Evolutionary conservation across 768 basidiomycete species (phyloP).

Genomic region (Boletus vinaceobasis): DNA sequence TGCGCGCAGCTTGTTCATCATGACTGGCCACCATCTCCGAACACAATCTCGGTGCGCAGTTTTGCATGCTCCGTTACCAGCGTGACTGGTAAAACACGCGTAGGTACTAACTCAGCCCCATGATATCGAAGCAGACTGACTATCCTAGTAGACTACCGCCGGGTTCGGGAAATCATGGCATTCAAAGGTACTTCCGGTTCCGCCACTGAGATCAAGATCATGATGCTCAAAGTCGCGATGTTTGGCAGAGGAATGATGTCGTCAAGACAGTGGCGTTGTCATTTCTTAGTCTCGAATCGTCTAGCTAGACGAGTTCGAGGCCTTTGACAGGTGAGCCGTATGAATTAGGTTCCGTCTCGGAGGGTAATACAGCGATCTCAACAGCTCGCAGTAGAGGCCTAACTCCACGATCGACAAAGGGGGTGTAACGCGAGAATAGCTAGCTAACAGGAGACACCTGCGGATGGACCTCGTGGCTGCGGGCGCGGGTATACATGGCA

Average conservation of each 20-base stretch:
- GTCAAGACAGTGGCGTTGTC: too few species aligned
- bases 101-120: neutral
- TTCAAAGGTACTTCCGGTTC: neutral
- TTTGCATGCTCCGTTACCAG: neutral
- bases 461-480: neutral
- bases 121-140: conserved; percentile 4
- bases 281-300: too few species aligned
- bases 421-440: neutral
- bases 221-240: neutral
- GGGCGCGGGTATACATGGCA: neutral
- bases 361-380: neutral
- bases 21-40: neutral
- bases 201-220: neutral
- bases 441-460: neutral
- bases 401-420: neutral
- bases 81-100: conserved; percentile 1
- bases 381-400: neutral
- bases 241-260: neutral
- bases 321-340: neutral
- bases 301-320: too few species aligned
- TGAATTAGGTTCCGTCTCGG: neutral
- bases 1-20: conserved; percentile 1
- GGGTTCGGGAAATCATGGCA: neutral
- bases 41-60: conserved; percentile 14
- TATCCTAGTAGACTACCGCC: neutral